A percentile compares a stretch with the other conserved stretches of the same genome.
These are phyloP conservation scores for Russula foetens DNA, from an alignment of 768 basidiomycete species.

Conservation along the genomic window DNA sequence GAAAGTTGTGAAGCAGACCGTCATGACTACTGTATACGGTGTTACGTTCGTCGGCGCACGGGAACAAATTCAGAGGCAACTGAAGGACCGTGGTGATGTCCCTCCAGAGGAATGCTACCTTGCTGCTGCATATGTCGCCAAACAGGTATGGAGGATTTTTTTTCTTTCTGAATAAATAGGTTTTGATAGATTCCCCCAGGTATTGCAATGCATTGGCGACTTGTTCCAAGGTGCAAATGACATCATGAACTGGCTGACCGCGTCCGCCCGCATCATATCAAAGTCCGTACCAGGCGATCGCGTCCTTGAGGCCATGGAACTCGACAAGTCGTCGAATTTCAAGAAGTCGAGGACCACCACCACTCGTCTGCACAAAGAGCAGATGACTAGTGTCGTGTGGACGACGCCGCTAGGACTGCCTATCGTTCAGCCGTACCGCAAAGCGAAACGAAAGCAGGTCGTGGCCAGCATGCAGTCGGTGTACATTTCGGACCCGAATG, in stretches of 20 bases:
- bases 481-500: conserved; percentile 81
- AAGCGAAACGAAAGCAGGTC: conserved; percentile 72
- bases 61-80: conserved; percentile 87
- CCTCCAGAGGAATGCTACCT: conserved; percentile 64
- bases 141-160: conserved; percentile 39
- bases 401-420: conserved; percentile 93
- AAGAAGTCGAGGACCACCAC: conserved; percentile 20
- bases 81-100: conserved; percentile 68
- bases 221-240: conserved; percentile 87
- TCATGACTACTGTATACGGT: conserved; percentile 99
- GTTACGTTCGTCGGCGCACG: conserved; percentile 94
- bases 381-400: conserved; percentile 96
- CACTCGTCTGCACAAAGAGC: conserved; percentile 62
- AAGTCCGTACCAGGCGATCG: conserved; percentile 77
- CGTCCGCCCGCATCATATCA: conserved; percentile 75
- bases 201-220: conserved; percentile 78
- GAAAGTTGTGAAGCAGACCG: conserved; percentile 98
- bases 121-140: conserved; percentile 73
- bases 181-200: conserved; percentile 29
- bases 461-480: conserved; percentile 80
- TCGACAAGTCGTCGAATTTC: conserved; percentile 16
- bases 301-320: conserved; percentile 37
- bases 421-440: conserved; percentile 94
- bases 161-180: neutral
- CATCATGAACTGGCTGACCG: conserved; percentile 88